phyloP scores from a whole-genome alignment of 2,329 filamentous ascomycete genomes.

The Talaromyces sp. region DNA sequence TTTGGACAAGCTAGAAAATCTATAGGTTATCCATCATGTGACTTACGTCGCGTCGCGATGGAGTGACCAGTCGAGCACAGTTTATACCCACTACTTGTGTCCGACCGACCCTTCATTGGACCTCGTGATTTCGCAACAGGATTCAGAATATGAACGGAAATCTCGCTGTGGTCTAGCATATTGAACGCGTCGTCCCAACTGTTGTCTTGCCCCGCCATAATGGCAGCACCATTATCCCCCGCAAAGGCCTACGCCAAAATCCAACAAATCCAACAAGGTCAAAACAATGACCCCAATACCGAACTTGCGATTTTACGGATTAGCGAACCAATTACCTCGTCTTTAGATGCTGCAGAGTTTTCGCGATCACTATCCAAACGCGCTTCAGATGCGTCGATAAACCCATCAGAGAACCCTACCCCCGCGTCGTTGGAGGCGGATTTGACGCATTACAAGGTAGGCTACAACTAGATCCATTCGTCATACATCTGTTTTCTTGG shows the following conservation, averaged over 20 bases:
- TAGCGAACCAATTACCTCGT: constrained; percentile 65
- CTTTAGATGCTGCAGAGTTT: constrained; percentile 20
- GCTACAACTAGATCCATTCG: not conserved
- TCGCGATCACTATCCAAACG: constrained; percentile 44
- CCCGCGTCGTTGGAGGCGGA: constrained; percentile 78
- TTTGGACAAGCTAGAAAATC: no score
- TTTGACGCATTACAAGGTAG: constrained; percentile 75
- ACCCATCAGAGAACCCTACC: constrained; percentile 61
- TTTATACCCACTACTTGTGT: not conserved
- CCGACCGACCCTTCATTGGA: not conserved
- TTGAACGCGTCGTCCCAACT: not conserved
- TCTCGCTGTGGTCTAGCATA: not conserved
- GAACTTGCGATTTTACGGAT: constrained; percentile 68
- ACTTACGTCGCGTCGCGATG: not conserved
- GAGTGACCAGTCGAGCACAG: not conserved
- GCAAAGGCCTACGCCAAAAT: constrained; percentile 39
- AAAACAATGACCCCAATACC: constrained; percentile 45
- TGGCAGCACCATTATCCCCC: constrained; percentile 17
- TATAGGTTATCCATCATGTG: no score
- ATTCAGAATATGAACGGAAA: not conserved
- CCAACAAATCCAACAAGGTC: constrained; percentile 34
- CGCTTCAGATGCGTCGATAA: constrained; percentile 67
- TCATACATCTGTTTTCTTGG: not conserved
- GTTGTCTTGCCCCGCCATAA: constrained; percentile 5
- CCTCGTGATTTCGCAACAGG: not conserved